Percentiles rank a stretch among this genome's conserved stretches.
Evolutionary conservation across 148 eudicot genomes (phyloP).

Genomic region (Vaccinium darrowii): DNA sequence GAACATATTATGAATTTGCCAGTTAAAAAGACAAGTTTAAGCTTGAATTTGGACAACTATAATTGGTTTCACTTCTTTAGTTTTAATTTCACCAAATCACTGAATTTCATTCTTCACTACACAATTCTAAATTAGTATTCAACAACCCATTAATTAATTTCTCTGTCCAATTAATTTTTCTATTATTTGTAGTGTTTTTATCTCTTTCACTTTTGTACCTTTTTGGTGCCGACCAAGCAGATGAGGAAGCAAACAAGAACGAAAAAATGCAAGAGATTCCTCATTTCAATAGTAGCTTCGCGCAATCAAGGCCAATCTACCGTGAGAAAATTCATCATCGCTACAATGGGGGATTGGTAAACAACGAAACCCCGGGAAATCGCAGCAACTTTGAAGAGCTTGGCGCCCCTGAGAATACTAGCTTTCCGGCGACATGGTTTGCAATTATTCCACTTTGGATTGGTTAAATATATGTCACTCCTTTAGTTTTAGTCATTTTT

Average conservation of each 20-base stretch:
- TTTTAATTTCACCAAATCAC: not conserved
- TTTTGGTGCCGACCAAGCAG: not conserved
- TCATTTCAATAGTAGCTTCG: not conserved
- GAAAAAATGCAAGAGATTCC: not conserved
- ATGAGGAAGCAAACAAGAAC: not conserved
- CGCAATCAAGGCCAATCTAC: not conserved
- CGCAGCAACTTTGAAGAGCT: slow-evolving; percentile 2
- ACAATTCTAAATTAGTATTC: not conserved
- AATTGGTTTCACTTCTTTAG: not conserved
- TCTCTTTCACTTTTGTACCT: not conserved
- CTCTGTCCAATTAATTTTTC: not conserved
- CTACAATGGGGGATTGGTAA: not conserved
- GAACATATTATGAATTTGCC: no score
- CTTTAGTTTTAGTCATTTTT: not conserved
- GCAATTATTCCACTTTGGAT: not conserved
- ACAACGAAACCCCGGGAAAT: not conserved
- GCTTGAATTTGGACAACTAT: not conserved
- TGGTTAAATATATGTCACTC: not conserved
- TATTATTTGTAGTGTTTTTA: not conserved
- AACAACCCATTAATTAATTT: not conserved
- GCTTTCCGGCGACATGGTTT: slow-evolving; percentile 10
- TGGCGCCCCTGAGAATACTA: not conserved
- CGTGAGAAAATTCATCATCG: not conserved
- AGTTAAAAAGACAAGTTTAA: no score
- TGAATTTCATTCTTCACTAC: not conserved